These are phyloP conservation scores for Teratosphaeria zuluensis DNA, from an alignment of 2,329 filamentous ascomycete genomes.

Conservation along the genomic window DNA sequence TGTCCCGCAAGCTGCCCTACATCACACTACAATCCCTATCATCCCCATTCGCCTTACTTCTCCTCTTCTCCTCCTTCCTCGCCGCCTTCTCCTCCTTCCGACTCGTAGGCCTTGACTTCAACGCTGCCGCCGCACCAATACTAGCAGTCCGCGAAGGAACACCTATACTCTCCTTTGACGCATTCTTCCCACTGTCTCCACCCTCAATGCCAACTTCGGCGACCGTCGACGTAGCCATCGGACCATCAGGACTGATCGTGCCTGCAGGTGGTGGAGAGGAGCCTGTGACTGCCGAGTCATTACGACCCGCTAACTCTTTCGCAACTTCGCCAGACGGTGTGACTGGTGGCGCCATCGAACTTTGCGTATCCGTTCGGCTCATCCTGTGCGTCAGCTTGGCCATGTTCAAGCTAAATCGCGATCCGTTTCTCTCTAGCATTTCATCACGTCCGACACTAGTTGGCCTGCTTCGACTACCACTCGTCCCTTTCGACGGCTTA, in stretches of 20 bases:
- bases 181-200: not conserved
- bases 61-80: constrained; percentile 17
- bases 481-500: constrained; percentile 10
- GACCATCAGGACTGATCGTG: not conserved
- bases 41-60: constrained; percentile 20
- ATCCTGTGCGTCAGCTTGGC: constrained; percentile 26
- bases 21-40: constrained; percentile 37
- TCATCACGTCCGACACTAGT: constrained; percentile 24
- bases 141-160: not conserved
- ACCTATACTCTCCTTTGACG: not conserved
- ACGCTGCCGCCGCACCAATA: not conserved
- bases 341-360: constrained; percentile 3
- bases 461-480: constrained; percentile 31
- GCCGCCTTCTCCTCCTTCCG: constrained; percentile 22
- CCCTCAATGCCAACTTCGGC: not conserved
- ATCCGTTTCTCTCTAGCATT: constrained; percentile 8
- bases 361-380: constrained; percentile 9
- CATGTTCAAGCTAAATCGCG: constrained; percentile 33
- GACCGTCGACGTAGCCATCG: not conserved
- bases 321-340: constrained; percentile 5
- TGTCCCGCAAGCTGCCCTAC: constrained; percentile 17
- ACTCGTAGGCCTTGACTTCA: constrained; percentile 1
- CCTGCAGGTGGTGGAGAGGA: not conserved
- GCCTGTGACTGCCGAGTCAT: not conserved
- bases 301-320: not conserved